Evolutionary conservation across 2,329 filamentous ascomycete genomes (phyloP).

Genomic region (Colletotrichum tabaci): DNA sequence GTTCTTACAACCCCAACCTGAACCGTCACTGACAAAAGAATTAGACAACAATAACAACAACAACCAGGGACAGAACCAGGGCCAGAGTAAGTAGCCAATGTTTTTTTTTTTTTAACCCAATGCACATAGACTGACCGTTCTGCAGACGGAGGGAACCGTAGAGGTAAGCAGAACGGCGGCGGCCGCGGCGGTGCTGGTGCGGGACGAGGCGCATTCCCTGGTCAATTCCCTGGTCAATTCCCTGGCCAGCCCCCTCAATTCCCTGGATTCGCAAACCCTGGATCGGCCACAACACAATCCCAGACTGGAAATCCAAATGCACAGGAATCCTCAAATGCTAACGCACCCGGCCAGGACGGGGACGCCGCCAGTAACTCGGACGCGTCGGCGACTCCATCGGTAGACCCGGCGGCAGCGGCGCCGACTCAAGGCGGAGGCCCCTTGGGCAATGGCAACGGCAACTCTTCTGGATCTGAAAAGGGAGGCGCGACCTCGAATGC

Average conservation of each 20-base stretch:
- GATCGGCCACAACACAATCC: slow-evolving; percentile 33
- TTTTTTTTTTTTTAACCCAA: neutral
- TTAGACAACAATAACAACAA: slow-evolving; percentile 28
- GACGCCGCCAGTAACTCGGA: slow-evolving; percentile 37
- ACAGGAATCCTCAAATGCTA: slow-evolving; percentile 25
- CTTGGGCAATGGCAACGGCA: slow-evolving; percentile 31
- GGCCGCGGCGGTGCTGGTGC: slow-evolving; percentile 10
- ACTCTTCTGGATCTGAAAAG: slow-evolving; percentile 41
- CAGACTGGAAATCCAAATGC: slow-evolving; percentile 22
- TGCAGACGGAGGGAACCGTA: slow-evolving; percentile 9
- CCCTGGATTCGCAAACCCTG: slow-evolving; percentile 36
- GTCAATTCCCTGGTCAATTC: slow-evolving; percentile 30
- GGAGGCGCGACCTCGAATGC: slow-evolving; percentile 52
- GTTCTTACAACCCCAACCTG: neutral
- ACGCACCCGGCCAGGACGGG: slow-evolving; percentile 34
- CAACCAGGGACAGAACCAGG: neutral
- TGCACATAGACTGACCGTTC: slow-evolving; percentile 5
- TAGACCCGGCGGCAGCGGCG: slow-evolving; percentile 37
- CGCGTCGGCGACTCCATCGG: slow-evolving; percentile 28
- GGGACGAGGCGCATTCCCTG: slow-evolving; percentile 22
- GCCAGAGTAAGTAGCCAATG: neutral
- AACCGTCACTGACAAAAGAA: slow-evolving; percentile 12
- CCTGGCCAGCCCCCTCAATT: slow-evolving; percentile 21
- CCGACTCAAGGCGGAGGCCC: slow-evolving; percentile 20
- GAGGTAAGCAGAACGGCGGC: slow-evolving; percentile 31